phyloP scores from a whole-genome alignment of 2,329 filamentous ascomycete species.

The Alternaria sp. region DNA sequence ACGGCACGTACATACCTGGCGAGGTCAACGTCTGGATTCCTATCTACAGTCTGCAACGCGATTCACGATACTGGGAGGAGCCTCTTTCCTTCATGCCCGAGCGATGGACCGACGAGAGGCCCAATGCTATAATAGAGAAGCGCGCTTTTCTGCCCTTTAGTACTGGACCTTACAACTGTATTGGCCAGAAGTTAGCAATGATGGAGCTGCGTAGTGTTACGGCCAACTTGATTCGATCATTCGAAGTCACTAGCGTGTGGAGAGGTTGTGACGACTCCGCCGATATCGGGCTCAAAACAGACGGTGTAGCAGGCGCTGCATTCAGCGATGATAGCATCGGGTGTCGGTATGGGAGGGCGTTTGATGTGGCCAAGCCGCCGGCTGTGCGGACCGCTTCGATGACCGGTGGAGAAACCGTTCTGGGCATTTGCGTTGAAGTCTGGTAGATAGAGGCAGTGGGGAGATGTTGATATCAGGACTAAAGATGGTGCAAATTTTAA shows the following conservation, averaged over 20 bases:
- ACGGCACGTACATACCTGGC: slow-evolving; percentile 45
- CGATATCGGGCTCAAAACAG: slow-evolving; percentile 1
- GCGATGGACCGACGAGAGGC: slow-evolving; percentile 41
- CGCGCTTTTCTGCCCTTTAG: slow-evolving; percentile 76
- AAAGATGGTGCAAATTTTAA: background rate
- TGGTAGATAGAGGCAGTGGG: background rate
- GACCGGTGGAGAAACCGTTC: background rate
- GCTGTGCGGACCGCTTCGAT: background rate
- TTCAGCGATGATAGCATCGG: slow-evolving; percentile 12
- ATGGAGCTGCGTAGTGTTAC: slow-evolving; percentile 69
- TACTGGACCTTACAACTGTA: slow-evolving; percentile 72
- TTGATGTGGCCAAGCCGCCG: background rate
- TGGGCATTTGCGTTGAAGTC: background rate
- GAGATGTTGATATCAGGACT: background rate
- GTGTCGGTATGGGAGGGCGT: background rate
- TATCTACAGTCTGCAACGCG: slow-evolving; percentile 42
- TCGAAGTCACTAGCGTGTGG: slow-evolving; percentile 58
- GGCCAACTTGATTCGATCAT: slow-evolving; percentile 67
- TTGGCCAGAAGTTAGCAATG: slow-evolving; percentile 72
- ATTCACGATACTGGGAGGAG: slow-evolving; percentile 37
- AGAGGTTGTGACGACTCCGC: background rate
- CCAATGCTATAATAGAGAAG: slow-evolving; percentile 37
- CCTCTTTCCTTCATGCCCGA: slow-evolving; percentile 43
- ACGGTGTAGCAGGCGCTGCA: slow-evolving; percentile 1
- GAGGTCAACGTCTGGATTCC: slow-evolving; percentile 43